Evolutionary conservation across 768 basidiomycete species (phyloP).

Genomic region (Ramaria sp.): DNA sequence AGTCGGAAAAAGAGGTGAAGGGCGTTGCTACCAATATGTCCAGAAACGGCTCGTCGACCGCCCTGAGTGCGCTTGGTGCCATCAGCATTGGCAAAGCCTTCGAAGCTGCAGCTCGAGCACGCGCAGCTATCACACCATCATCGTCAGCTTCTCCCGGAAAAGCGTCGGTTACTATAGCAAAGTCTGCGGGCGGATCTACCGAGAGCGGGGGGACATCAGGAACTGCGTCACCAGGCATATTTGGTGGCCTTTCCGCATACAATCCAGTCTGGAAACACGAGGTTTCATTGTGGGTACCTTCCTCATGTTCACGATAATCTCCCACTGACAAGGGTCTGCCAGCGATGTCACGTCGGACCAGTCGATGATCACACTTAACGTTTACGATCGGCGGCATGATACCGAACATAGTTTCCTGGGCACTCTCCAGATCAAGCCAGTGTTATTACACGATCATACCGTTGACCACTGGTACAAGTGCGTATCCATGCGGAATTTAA

Average conservation of each 20-base stretch:
- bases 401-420: constrained; percentile 86
- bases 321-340: constrained; percentile 12
- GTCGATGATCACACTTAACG: constrained; percentile 74
- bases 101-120: constrained; percentile 10
- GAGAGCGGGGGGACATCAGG: constrained; percentile 1
- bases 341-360: constrained; percentile 92
- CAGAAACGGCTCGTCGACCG: constrained; percentile 48
- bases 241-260: constrained; percentile 52
- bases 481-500: constrained; percentile 23
- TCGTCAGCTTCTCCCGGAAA: constrained; percentile 14
- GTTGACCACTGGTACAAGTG: constrained; percentile 97
- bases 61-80: constrained; percentile 55
- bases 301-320: constrained; percentile 10
- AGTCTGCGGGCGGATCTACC: constrained; percentile 15
- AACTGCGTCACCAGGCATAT: constrained; percentile 27
- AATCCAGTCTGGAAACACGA: constrained; percentile 99
- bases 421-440: constrained; percentile 81
- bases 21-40: constrained; percentile 55
- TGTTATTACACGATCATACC: constrained; percentile 84
- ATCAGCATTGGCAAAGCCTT: constrained; percentile 34
- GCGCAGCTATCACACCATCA: constrained; percentile 1
- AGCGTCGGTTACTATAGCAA: constrained; percentile 17
- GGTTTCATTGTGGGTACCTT: constrained; percentile 79
- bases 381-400: constrained; percentile 77
- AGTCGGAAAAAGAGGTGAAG: constrained; percentile 81